These are phyloP conservation scores for Oryza glaberrima DNA, from an alignment of 176 grass and related monocot genomes.

Conservation along the genomic window DNA sequence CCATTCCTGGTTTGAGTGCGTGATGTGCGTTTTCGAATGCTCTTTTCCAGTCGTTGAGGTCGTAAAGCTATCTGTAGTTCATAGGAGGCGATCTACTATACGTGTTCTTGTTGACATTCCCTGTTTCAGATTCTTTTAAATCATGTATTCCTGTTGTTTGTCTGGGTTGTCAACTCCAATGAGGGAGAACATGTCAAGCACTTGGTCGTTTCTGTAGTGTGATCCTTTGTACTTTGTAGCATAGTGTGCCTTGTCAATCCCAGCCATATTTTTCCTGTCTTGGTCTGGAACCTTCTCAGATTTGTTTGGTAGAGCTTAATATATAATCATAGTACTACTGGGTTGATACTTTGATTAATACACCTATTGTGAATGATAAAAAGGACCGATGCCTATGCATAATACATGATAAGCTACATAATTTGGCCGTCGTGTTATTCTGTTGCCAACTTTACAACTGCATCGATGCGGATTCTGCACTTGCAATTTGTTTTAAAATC, in stretches of 20 bases:
- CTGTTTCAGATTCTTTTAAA: background rate
- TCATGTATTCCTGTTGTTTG: background rate
- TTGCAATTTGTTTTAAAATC: constrained; percentile 40
- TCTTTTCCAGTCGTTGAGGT: background rate
- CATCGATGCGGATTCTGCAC: constrained; percentile 18
- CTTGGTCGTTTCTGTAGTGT: background rate
- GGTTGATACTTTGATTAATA: constrained; percentile 6
- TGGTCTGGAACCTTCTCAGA: background rate
- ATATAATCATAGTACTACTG: background rate
- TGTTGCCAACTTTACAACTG: constrained; percentile 25
- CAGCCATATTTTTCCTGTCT: constrained; percentile 16
- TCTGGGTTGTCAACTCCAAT: background rate
- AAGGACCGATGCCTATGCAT: background rate
- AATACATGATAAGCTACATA: background rate
- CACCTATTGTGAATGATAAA: background rate
- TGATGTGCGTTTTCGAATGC: background rate
- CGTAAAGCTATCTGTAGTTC: background rate
- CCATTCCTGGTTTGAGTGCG: background rate
- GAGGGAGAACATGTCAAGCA: background rate
- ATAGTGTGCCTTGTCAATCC: background rate
- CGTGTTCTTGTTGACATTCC: background rate
- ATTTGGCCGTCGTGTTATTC: constrained; percentile 36
- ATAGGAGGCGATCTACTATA: background rate
- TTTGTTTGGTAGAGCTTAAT: background rate
- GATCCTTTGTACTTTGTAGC: background rate